phyloP scores from a whole-genome alignment of 352 stramenopile species.

The Phytophthora cryptogea region DNA sequence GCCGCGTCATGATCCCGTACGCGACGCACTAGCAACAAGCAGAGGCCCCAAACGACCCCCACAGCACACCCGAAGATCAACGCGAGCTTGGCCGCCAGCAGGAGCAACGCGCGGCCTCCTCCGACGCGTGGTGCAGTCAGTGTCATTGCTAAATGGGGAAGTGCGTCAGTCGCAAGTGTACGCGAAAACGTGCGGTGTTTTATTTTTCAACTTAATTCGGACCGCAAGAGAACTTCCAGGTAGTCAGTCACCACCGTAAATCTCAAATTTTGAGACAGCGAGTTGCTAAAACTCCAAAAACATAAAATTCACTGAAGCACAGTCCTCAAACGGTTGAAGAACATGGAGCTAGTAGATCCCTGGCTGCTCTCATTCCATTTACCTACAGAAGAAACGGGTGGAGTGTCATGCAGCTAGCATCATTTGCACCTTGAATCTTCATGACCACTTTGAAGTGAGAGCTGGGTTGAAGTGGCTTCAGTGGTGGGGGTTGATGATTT shows the following conservation, averaged over 20 bases:
- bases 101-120: slow-evolving; percentile 24
- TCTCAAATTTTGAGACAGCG: no score
- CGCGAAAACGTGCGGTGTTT: not conserved
- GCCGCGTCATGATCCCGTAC: slow-evolving; percentile 52
- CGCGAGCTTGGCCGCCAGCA: slow-evolving; percentile 42
- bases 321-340: no score
- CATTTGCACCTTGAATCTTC: not conserved
- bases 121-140: slow-evolving; percentile 1
- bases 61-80: slow-evolving; percentile 49
- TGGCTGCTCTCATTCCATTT: no score
- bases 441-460: not conserved
- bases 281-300: no score
- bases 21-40: slow-evolving; percentile 43
- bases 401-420: not conserved
- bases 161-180: not conserved
- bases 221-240: no score
- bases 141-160: slow-evolving; percentile 2
- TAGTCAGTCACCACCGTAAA: no score
- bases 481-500: no score
- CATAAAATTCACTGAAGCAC: no score
- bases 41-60: slow-evolving; percentile 41
- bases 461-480: not conserved
- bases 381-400: no score
- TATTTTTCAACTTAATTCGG: not conserved
- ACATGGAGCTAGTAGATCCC: no score